Evolutionary conservation across 176 grass and related monocot genomes (phyloP).

Genomic region (Paspalum notatum): DNA sequence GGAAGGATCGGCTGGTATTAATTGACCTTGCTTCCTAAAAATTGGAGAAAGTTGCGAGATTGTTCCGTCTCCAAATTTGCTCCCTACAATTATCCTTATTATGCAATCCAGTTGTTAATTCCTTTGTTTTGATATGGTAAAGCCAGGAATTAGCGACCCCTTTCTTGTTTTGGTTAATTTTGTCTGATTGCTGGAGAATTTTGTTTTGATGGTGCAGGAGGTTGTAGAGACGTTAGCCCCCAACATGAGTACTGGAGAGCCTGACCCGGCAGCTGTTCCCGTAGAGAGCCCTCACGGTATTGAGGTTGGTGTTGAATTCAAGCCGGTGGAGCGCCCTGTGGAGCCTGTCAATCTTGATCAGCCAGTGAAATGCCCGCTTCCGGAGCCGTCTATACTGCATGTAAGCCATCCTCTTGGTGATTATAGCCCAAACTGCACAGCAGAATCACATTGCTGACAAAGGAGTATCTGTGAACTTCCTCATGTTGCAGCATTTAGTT

Average conservation of each 20-base stretch:
- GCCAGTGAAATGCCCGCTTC: constrained; percentile 85
- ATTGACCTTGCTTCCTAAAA: not conserved
- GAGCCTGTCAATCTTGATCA: constrained; percentile 88
- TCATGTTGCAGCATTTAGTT: not conserved
- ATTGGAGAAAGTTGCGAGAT: constrained; percentile 4
- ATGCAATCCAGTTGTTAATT: not conserved
- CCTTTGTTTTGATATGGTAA: not conserved
- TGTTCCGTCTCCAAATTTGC: not conserved
- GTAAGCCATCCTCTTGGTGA: constrained; percentile 44
- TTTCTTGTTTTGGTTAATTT: not conserved
- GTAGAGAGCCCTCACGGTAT: constrained; percentile 56
- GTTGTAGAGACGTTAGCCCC: constrained; percentile 61
- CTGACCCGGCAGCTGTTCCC: constrained; percentile 42
- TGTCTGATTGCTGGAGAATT: constrained; percentile 24
- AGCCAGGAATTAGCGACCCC: not conserved
- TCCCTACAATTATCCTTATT: not conserved
- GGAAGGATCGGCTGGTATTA: not conserved
- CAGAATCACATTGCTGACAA: not conserved
- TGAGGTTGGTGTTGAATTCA: constrained; percentile 66
- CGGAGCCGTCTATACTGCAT: constrained; percentile 94
- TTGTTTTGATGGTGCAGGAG: constrained; percentile 49
- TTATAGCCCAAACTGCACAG: constrained; percentile 2
- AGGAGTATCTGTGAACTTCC: not conserved
- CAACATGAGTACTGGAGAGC: constrained; percentile 41
- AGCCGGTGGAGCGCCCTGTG: constrained; percentile 84